These are phyloP conservation scores for Colletotrichum spinosum DNA, from an alignment of 2,329 filamentous ascomycete genomes.

Conservation along the genomic window DNA sequence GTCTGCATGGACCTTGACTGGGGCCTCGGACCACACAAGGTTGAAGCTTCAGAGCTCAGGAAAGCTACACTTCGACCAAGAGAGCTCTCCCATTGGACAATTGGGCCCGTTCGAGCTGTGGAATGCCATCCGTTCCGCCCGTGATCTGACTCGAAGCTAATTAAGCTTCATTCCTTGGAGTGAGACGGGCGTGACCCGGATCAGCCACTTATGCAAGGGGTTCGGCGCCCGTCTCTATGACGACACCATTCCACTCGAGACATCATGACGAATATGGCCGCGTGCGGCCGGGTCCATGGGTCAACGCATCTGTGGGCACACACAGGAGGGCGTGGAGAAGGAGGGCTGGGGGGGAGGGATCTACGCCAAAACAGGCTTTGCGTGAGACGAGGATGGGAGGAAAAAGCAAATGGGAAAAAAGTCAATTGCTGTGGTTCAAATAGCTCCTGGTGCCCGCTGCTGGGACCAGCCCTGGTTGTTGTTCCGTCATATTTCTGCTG, in stretches of 20 bases:
- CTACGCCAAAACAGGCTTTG: no score
- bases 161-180: conserved; percentile 14
- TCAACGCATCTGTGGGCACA: conserved; percentile 27
- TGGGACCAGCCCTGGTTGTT: not conserved
- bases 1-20: no score
- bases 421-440: conserved; percentile 35
- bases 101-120: not conserved
- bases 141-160: not conserved
- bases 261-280: conserved; percentile 35
- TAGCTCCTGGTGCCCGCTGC: conserved; percentile 21
- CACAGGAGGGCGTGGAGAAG: not conserved
- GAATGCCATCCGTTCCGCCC: no score
- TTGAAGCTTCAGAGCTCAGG: no score
- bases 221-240: conserved; percentile 31
- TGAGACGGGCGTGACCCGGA: conserved; percentile 8
- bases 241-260: conserved; percentile 38
- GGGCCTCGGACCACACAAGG: no score
- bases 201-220: conserved; percentile 40
- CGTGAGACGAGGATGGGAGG: not conserved
- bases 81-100: conserved; percentile 17
- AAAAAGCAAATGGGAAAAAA: not conserved
- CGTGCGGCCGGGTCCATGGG: conserved; percentile 19
- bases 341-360: not conserved
- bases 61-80: no score
- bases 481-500: not conserved